Percentiles rank a stretch among this genome's conserved stretches.
phyloP scores from a whole-genome alignment of 169 alveolate species.

The Miamiensis avidus region DNA sequence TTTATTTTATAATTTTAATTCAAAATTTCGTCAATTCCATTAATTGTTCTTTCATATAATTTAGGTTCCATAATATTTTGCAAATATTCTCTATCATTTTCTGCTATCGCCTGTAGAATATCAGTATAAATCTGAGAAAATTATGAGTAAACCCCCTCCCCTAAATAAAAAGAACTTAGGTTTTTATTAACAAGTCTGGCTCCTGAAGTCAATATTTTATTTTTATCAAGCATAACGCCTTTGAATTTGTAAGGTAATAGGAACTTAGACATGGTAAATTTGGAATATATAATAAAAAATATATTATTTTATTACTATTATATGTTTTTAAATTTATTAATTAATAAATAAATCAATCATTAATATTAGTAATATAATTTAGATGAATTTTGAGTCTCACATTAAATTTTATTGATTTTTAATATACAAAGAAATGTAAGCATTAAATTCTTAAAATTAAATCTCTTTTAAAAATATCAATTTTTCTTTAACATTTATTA shows the following conservation, averaged over 20 bases:
- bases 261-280: too few relatives aligned
- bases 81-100: conserved; percentile 16
- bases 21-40: conserved; percentile 4
- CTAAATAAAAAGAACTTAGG: not conserved
- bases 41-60: conserved; percentile 7
- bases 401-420: too few relatives aligned
- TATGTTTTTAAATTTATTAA: too few relatives aligned
- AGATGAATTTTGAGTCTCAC: too few relatives aligned
- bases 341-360: too few relatives aligned
- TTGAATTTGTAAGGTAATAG: not conserved
- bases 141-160: conserved; percentile 9
- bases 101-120: conserved; percentile 15
- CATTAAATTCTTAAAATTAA: too few relatives aligned
- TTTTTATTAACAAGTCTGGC: not conserved
- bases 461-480: too few relatives aligned
- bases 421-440: too few relatives aligned
- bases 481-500: too few relatives aligned
- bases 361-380: too few relatives aligned
- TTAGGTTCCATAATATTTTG: conserved; percentile 16
- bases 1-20: conserved; percentile 4
- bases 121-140: conserved; percentile 16
- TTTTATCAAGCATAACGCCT: not conserved
- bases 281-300: too few relatives aligned
- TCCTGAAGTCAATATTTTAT: not conserved
- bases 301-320: too few relatives aligned